phyloP scores from a whole-genome alignment of 139 green algal species.

The Edaphochlamys debaryana region DNA sequence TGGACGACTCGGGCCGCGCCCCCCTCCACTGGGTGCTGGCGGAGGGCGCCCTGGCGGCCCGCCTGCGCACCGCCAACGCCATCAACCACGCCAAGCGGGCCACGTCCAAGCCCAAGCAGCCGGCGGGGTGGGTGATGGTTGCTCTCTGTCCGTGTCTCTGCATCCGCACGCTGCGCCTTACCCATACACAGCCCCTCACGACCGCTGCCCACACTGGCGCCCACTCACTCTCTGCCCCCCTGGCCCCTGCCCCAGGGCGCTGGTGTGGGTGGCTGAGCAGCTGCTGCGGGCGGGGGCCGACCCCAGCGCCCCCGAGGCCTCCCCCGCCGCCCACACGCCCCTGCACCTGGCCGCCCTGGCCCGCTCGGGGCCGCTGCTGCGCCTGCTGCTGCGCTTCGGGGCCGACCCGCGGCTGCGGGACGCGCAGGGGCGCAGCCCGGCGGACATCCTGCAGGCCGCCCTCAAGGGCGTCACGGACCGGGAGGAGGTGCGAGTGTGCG shows the following conservation, averaged over 20 bases:
- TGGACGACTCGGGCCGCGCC: conserved; percentile 2
- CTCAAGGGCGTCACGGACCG: conserved; percentile 1
- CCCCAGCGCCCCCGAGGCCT: background rate
- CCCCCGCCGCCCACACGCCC: background rate
- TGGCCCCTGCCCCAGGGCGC: background rate
- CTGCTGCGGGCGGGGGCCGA: conserved; percentile 29
- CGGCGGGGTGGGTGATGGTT: background rate
- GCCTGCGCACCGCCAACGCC: conserved; percentile 20
- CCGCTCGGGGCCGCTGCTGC: conserved; percentile 15
- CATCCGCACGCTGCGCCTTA: no score
- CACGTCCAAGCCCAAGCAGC: conserved; percentile 12
- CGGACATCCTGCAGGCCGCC: background rate
- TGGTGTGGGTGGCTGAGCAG: conserved; percentile 17
- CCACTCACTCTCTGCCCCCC: background rate
- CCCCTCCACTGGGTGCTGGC: conserved; percentile 36
- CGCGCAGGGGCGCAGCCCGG: background rate
- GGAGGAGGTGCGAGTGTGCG: background rate
- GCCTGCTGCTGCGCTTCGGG: conserved; percentile 18
- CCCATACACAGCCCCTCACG: no score
- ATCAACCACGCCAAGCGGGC: conserved; percentile 48
- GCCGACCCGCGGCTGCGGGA: conserved; percentile 6
- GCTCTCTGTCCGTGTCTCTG: no score
- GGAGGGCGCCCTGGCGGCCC: background rate
- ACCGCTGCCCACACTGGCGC: no score
- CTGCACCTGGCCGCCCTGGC: conserved; percentile 12